Conservation (phyloP, 441 rosid species). For the Mallotus repandus region DNA sequence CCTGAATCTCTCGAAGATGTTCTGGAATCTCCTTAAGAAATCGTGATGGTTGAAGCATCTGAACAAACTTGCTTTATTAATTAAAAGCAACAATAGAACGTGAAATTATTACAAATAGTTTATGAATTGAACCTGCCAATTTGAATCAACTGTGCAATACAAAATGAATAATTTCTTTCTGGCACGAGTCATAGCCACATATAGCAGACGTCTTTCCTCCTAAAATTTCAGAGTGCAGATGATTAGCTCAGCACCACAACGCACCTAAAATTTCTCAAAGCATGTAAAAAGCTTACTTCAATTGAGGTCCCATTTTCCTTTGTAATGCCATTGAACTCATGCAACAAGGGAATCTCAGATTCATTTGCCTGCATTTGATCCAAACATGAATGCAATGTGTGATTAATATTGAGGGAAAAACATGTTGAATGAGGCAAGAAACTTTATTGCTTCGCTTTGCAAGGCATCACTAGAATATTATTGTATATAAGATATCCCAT, state of each 20-base stretch:
- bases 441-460: constrained; percentile 1
- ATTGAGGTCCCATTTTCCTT: constrained; percentile 56
- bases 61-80: constrained; percentile 32
- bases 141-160: constrained; percentile 75
- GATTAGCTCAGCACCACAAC: constrained; percentile 16
- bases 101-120: constrained; percentile 20
- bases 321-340: constrained; percentile 56
- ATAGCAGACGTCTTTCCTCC: constrained; percentile 92
- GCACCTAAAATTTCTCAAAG: constrained; percentile 6
- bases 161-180: constrained; percentile 77
- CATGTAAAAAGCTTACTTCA: constrained; percentile 52
- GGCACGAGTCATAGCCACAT: constrained; percentile 99
- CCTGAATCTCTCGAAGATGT: constrained; percentile 76
- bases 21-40: constrained; percentile 93
- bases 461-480: not conserved
- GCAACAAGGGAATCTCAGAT: constrained; percentile 84
- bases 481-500: not conserved
- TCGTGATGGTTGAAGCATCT: constrained; percentile 94
- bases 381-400: constrained; percentile 11
- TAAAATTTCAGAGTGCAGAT: constrained; percentile 32
- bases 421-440: not conserved
- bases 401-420: constrained; percentile 8
- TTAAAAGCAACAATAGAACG: constrained; percentile 19
- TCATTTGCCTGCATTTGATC: constrained; percentile 75
- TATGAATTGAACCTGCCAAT: constrained; percentile 81